These are phyloP conservation scores for Silene uniflora DNA, from an alignment of 148 eudicot genomes.

Conservation along the genomic window DNA sequence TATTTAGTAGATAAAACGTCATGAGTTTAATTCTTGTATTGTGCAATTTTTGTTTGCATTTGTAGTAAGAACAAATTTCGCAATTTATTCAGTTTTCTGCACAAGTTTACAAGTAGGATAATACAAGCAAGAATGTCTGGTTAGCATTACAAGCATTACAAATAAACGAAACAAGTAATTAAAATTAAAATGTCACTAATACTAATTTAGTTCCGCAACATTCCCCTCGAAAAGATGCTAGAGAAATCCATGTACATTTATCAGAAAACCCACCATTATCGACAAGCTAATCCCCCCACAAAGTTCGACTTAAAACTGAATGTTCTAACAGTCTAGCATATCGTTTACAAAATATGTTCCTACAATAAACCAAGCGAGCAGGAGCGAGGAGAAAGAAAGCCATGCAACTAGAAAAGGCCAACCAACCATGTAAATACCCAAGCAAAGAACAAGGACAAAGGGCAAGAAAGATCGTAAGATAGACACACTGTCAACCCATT, in stretches of 20 bases:
- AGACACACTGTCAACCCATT: constrained; percentile 60
- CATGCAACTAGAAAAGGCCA: constrained; percentile 74
- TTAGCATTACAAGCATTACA: background rate
- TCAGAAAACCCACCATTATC: background rate
- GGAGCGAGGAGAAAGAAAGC: constrained; percentile 41
- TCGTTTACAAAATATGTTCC: constrained; percentile 47
- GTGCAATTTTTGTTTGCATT: no score
- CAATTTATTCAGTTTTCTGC: no score
- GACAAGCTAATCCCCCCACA: background rate
- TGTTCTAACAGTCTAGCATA: constrained; percentile 39
- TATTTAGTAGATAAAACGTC: no score
- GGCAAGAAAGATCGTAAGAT: constrained; percentile 68
- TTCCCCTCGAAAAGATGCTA: background rate
- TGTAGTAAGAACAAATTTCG: no score
- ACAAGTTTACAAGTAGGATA: no score
- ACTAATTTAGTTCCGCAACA: background rate
- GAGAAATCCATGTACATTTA: background rate
- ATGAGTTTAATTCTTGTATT: no score
- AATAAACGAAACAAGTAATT: no score
- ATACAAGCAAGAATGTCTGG: no score
- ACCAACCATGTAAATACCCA: constrained; percentile 75
- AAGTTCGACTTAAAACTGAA: background rate
- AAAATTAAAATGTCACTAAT: background rate
- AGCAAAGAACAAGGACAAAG: constrained; percentile 47
- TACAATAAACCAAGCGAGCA: constrained; percentile 53